Percentiles rank a stretch among this genome's conserved stretches.
Evolutionary conservation across 2,329 filamentous ascomycete species (phyloP).

Genomic region (Talaromyces amestolkiae): DNA sequence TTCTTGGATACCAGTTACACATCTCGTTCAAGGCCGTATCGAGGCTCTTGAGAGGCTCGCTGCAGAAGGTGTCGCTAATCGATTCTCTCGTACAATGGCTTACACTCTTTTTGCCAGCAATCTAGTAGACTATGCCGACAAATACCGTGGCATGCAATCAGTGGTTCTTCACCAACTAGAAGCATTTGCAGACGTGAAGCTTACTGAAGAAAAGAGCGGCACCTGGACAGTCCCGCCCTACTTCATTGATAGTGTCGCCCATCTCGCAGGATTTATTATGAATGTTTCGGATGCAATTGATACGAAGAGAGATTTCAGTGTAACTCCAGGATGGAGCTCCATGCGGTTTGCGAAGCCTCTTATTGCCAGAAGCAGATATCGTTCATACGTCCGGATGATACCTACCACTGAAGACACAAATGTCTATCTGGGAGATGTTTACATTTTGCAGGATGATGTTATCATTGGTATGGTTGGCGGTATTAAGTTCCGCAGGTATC

Average conservation of each 20-base stretch:
- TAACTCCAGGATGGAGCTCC: slow-evolving; percentile 37
- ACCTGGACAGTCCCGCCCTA: slow-evolving; percentile 28
- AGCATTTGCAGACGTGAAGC: slow-evolving; percentile 30
- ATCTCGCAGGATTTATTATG: slow-evolving; percentile 40
- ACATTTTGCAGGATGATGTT: slow-evolving; percentile 29
- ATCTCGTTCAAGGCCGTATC: slow-evolving; percentile 29
- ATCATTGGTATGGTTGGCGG: slow-evolving; percentile 13
- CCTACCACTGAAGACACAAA: slow-evolving; percentile 26
- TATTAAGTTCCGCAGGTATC: slow-evolving; percentile 21
- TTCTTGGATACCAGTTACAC: slow-evolving; percentile 26
- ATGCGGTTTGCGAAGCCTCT: slow-evolving; percentile 29
- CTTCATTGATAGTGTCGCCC: slow-evolving; percentile 36
- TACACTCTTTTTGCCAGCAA: slow-evolving; percentile 26
- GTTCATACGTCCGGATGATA: slow-evolving; percentile 37
- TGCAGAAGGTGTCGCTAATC: slow-evolving; percentile 25
- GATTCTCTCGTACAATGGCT: slow-evolving; percentile 29
- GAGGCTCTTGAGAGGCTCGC: slow-evolving; percentile 28
- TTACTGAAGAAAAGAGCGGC: slow-evolving; percentile 21
- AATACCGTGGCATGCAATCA: slow-evolving; percentile 23
- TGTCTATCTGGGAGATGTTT: slow-evolving; percentile 28
- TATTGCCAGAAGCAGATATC: slow-evolving; percentile 23
- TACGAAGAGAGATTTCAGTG: slow-evolving; percentile 30
- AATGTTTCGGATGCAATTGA: slow-evolving; percentile 35
- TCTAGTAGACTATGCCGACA: slow-evolving; percentile 24
- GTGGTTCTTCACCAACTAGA: slow-evolving; percentile 21